Percentiles rank a stretch among this genome's conserved stretches.
Conservation (phyloP, 2,329 filamentous ascomycete genomes). For the Ceratocystis huliohia region DNA sequence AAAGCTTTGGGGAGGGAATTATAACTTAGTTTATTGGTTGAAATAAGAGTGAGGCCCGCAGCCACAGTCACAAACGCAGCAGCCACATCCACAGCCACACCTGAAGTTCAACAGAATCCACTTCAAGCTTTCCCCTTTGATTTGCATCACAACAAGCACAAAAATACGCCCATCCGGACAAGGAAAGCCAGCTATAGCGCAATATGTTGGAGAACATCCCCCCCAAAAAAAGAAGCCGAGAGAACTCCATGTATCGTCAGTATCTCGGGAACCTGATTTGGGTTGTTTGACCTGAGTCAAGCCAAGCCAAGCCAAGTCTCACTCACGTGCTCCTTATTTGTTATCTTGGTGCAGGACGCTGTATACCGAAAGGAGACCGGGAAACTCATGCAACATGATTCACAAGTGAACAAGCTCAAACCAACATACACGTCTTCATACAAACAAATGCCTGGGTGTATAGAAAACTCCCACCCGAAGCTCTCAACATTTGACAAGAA, state of each 20-base stretch:
- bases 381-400: too few relatives aligned
- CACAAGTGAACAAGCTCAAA: too few relatives aligned
- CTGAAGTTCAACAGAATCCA: neutral
- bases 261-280: slow-evolving; percentile 2
- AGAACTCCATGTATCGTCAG: slow-evolving; percentile 7
- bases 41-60: neutral
- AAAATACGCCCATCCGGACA: neutral
- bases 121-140: too few relatives aligned
- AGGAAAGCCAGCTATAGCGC: slow-evolving; percentile 5
- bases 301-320: neutral
- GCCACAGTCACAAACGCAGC: neutral
- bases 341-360: too few relatives aligned
- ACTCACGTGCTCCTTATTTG: neutral
- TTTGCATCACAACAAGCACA: neutral
- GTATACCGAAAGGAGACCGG: too few relatives aligned
- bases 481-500: neutral
- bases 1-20: too few relatives aligned
- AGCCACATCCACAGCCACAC: neutral
- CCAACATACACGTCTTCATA: too few relatives aligned
- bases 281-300: neutral
- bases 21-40: neutral
- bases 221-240: slow-evolving; percentile 2
- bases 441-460: neutral
- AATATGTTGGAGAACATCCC: neutral
- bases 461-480: neutral